Base-by-base conservation (phyloP, 2,329 filamentous ascomycete genomes). In the Arthrobotrys pseudoclavata region DNA sequence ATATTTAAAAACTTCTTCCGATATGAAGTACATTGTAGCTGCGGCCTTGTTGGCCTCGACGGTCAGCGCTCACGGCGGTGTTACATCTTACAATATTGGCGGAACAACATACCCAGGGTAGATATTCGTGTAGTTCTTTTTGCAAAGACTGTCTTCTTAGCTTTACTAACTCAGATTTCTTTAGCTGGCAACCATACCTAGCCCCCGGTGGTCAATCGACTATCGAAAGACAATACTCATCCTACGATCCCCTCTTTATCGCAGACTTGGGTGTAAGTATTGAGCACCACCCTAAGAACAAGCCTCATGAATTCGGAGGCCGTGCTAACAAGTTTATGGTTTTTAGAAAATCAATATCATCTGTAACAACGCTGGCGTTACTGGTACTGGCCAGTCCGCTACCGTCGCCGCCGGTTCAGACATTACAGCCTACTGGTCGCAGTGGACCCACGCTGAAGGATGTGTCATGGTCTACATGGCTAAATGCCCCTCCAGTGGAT, bases 401-500 rank as follows among this genome's bases (percentile, higher is more conserved):
- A 83, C 84, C 34, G 83, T 87, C 72, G 82, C 84, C 4, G 86
- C 87, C 4, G 87, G 87, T 40, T 80, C 82, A 18, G 85, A 83
- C 52, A 83, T 89, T 64, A 86, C 85, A 9, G 86, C 87, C 15
- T 82, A 85, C 79, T 88, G 87, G 87, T 81, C 83, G 45, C 87
- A 89, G 81, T 89, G 88, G 87, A 89, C 87, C 0, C 87, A 89
- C 81, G 83, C 85, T 69, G 87, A 89, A 80, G 88, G 87, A 0
- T 88, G 88, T 15, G 86, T 89, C 47, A 87, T 89, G 85, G 87
- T 89, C 81, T 87, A 87, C 84, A 82, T 85, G 81, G 84, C 84
- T 70, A 86, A 87, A 76, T 89, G 87, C 82, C 82, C 85, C 2
- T 76, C 72, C 9, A 84, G 84, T 40, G 85, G 84, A 50, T 79